Evolutionary conservation across 2,329 filamentous ascomycete species (phyloP), one percentile per base, ranked within the genome.

Genomic region (Fonsecaea erecta): DNA sequence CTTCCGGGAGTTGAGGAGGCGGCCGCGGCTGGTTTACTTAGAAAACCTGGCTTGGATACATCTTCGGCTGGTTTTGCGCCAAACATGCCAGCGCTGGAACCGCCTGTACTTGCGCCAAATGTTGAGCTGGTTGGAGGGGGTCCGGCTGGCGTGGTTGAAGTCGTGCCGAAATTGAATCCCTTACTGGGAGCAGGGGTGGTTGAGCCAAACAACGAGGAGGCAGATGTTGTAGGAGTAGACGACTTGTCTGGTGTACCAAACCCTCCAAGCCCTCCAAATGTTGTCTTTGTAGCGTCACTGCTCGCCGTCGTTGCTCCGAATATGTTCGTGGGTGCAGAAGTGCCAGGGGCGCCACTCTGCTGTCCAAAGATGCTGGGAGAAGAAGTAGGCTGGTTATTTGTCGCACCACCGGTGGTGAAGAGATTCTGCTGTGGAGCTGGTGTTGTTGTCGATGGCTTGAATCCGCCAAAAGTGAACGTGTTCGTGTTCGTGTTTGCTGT

Each of bases 111-210:
- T 73, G 73, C 74, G 21, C 73, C 69, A 48, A 77, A 69, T 43
- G 69, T 66, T 24, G 67, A 66, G 43, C 68, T 71, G 32, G 73
- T 67, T 34, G 81, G 81, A 30, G 82, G 82, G 66, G 80, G 80
- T 6, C 81, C 81, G 60, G 81, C 81, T 56, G 82, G 82, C 34
- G 82, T 84, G 18, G 82, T 83, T 16, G 82, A 83, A 55, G 76
- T 70, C 62, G 75, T 78, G 52, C 73, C 75, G 65, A 81, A 80
- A 52, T 66, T 71, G 55, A 70, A 66, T n/a, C 73, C 74, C 34
- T 76, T 72, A 51, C 77, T 74, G 28, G 78, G 79, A 4, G 70
- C 70, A 52, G 71, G 74, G 12, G 66, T 73, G 30, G 72, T 70
- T 46, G 73, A 70, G 55, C 77, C 77, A 70, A 79, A 78, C 9